Evolutionary conservation across 2,329 filamentous ascomycete species (phyloP), one percentile per base, ranked within the genome.

Genomic region (Aspergillus arachidicola): DNA sequence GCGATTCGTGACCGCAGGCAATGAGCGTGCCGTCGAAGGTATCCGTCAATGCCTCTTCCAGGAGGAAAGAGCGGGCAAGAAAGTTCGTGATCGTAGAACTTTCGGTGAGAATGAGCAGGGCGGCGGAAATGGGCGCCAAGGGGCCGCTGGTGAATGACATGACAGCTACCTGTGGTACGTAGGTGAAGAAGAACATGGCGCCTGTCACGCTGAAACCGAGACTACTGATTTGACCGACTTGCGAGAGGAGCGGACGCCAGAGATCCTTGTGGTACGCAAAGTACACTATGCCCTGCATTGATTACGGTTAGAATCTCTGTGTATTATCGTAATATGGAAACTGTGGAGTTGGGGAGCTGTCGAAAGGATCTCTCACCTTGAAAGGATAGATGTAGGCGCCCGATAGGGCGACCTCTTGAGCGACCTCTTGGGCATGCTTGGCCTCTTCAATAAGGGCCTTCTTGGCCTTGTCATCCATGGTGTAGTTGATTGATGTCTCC

Each of bases 121-220:
- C 81, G 28, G 84, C 87, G 41, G 87, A 86, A 55, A 87, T 80
- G 30, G 87, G 85, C 32, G 87, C 89, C 10, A 91, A 73, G 54
- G 87, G 94, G 0, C 94, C 94, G 68, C 93, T 94, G 66, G 96
- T 91, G 71, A 97, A 89, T 58, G 93, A 85, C 51, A 97, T 85
- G 16, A 97, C 78, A 0, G 93, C 91, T 28, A 93, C 86, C 81
- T 97, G 94, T 0, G 94, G 94, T 10, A 89, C 74, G 76, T 97
- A 97, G 56, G 93, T 91, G 75, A 97, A 89, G 69, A 91, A 82
- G 79, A 98, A 97, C 92, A 97, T 96, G 76, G 86, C 83, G 12
- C 83, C 83, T 1, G 94, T 89, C 53, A 97, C 89, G 51, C 87
- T 86, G 11, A 89, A 77, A 16, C 91, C 93, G 2, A 97, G 85